phyloP scores from a whole-genome alignment of 371 early-diverging fungal species.

The Dinochytrium kinnereticum region DNA sequence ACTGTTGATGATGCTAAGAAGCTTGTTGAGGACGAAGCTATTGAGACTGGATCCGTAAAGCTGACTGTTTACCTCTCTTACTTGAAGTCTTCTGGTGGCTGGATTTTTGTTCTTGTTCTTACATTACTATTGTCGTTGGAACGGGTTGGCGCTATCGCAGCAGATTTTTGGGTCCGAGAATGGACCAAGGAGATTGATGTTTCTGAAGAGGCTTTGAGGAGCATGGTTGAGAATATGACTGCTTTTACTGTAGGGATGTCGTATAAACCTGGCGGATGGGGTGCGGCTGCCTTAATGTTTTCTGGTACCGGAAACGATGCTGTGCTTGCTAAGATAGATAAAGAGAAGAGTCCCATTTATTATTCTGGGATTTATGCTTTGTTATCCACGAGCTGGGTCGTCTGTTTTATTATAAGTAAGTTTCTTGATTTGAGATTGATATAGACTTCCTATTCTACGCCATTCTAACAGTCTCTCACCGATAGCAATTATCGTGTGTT shows the following conservation, averaged over 20 bases:
- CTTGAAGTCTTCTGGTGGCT: constrained; percentile 46
- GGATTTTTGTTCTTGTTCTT: constrained; percentile 27
- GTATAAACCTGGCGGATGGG: no score
- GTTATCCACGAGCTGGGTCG: no score
- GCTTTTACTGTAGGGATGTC: constrained; percentile 4
- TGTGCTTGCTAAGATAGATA: no score
- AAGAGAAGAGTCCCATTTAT: no score
- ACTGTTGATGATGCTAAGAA: neutral
- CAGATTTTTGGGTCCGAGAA: constrained; percentile 51
- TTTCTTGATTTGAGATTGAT: no score
- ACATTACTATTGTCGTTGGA: constrained; percentile 22
- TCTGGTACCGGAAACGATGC: no score
- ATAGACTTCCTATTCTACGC: no score
- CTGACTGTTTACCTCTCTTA: constrained; percentile 40
- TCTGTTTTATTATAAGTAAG: no score
- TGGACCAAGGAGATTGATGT: constrained; percentile 44
- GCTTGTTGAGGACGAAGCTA: constrained; percentile 38
- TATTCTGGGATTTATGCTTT: no score
- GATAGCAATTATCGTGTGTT: neutral
- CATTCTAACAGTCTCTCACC: no score
- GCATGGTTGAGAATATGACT: neutral
- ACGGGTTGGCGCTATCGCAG: constrained; percentile 27
- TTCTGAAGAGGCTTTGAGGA: neutral
- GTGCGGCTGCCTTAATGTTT: no score
- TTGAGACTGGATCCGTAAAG: constrained; percentile 44